These are phyloP conservation scores for Quercus lobata DNA, from an alignment of 331 rosid species.

Conservation along the genomic window DNA sequence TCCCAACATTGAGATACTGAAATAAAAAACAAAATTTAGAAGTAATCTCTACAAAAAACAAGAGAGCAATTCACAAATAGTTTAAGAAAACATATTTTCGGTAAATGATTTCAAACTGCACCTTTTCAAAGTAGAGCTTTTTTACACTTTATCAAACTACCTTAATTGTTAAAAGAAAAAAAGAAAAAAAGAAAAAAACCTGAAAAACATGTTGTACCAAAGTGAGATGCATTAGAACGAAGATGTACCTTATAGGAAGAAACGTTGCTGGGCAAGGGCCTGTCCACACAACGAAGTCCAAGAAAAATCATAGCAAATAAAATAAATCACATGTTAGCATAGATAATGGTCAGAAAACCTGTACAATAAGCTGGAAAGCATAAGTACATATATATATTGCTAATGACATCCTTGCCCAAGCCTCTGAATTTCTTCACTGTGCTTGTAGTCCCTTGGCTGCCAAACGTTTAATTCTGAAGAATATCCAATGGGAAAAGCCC, in stretches of 20 bases:
- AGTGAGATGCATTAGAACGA: slow-evolving; percentile 8
- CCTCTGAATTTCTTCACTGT: too few relatives aligned
- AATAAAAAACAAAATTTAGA: not conserved
- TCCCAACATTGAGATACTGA: not conserved
- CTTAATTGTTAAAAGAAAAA: too few relatives aligned
- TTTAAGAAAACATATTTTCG: not conserved
- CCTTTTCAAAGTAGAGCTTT: too few relatives aligned
- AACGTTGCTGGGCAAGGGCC: slow-evolving; percentile 84
- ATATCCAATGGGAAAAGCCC: too few relatives aligned
- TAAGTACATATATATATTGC: too few relatives aligned
- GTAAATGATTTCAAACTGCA: too few relatives aligned
- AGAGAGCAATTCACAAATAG: not conserved
- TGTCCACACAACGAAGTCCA: slow-evolving; percentile 23
- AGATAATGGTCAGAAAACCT: not conserved
- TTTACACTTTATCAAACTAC: too few relatives aligned
- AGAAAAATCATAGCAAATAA: not conserved
- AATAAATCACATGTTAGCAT: slow-evolving; percentile 11
- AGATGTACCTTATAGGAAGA: slow-evolving; percentile 89
- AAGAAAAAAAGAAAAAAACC: too few relatives aligned
- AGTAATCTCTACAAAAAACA: not conserved
- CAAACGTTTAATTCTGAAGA: too few relatives aligned
- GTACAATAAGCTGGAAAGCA: not conserved
- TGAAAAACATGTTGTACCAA: too few relatives aligned
- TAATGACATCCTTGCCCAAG: too few relatives aligned
- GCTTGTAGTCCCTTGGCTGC: too few relatives aligned